Evolutionary conservation across 1,139 yeast species (phyloP).

Genomic region (Protomyces lactucae-debilis): DNA sequence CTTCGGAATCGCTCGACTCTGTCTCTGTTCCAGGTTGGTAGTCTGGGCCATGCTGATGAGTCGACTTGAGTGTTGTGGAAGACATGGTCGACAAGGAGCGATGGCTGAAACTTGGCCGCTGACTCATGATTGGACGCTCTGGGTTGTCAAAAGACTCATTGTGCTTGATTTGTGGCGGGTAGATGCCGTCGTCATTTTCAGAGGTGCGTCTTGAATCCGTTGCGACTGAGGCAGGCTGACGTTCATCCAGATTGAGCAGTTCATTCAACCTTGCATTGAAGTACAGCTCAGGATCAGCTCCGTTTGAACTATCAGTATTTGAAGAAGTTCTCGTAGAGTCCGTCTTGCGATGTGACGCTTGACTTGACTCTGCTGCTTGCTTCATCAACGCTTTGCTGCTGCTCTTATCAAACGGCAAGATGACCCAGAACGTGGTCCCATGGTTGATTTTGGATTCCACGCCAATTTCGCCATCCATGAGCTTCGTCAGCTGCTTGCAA

Average conservation of each 20-base stretch:
- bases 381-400: background rate
- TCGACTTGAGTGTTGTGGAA: background rate
- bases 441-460: slow-evolving; percentile 51
- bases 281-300: background rate
- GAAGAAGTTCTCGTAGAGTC: background rate
- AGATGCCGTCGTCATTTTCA: background rate
- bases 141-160: slow-evolving; percentile 16
- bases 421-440: slow-evolving; percentile 52
- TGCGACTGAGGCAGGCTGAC: background rate
- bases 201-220: background rate
- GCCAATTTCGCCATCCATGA: slow-evolving; percentile 55
- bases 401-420: slow-evolving; percentile 28
- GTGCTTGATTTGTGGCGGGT: slow-evolving; percentile 3
- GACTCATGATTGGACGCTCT: background rate
- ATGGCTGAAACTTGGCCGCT: background rate
- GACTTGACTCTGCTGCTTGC: background rate
- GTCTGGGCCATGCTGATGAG: background rate
- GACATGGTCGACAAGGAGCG: slow-evolving; percentile 7
- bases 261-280: background rate
- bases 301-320: background rate
- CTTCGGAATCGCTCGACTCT: background rate
- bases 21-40: background rate
- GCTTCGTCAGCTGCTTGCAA: slow-evolving; percentile 37
- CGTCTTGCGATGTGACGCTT: background rate
- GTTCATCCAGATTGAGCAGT: background rate